Base-by-base conservation (phyloP, 441 rosid species). In the Erodium texanum region DNA sequence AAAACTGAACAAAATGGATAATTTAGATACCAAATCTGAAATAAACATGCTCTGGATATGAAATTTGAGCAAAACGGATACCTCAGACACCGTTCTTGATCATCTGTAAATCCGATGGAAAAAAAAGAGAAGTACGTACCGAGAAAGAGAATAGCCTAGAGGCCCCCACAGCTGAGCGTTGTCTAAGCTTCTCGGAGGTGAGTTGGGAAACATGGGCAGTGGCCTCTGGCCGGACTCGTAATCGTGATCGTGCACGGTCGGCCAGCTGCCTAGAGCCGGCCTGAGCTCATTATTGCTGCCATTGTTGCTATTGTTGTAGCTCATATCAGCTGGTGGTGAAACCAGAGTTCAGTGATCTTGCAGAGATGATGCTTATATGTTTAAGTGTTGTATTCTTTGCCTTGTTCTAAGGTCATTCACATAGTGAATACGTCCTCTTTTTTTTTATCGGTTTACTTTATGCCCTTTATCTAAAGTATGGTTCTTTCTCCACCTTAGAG, bases 401-500 rank as follows among this genome's bases (percentile, higher is more conserved):
- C 56, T 29, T 48, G 6, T 10, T 22, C 4, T 23, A 18, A 59
- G 24, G 70, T 48, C 70, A n/a, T 59, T 66, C 64, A 32, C 63
- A 66, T 1, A 38, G 48, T 66, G 71, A 66, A 66, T 66, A 70
- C 70, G 24, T 62, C 38, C 64, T 27, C 54, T n/a, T 29, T 12
- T 20, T 65, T 52, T 70, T 67, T 34, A 50, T 67, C 14, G 5
- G 5, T 29, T 29, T 29, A 29, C 34, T 29, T 29, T 29, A n/a
- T 10, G 15, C 62, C 58, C 58, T 64, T 67, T 23, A 43, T 75
- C 27, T 32, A 52, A 36, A 52, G 64, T 24, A 68, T 68, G 67
- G 27, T 73, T 78, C 73, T 78, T 66, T 58, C 36, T 48, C 74
- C 66, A 65, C 16, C 24, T 24, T 32, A 68, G 19, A 68, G 66